Evolutionary conservation across 768 basidiomycete genomes (phyloP), one percentile per base, ranked within the genome.

Genomic region (Chlorophyllum brunneum): DNA sequence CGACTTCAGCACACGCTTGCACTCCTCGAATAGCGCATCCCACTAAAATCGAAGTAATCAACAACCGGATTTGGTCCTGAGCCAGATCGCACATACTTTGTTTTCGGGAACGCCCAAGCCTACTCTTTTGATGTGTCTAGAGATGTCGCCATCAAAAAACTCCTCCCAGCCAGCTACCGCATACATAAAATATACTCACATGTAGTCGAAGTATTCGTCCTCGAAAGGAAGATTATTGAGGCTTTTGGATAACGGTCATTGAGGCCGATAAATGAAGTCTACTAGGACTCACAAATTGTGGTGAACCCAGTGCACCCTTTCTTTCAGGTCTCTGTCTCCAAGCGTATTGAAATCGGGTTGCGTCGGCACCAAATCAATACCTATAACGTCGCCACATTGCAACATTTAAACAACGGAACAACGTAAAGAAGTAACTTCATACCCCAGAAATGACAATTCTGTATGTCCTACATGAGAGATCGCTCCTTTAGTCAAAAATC

Each of bases 31-130:
- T 24, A 90, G 64, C 0, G 61, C 48, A 58, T 86, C 84, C 87
- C 86, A 90, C 83, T 85, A 48, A 33, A 40, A 29, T 18, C 13
- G 38, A n/a, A 5, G 4, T 52, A 18, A 36, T 18, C 31, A 22
- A 33, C 15, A 34, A 7, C 30, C 24, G 33, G 24, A 37, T 36
- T 44, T 27, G 18, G 20, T 24, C 18, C 41, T 9, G 4, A 38
- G 22, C 15, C 22, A 10, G 34, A 16, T 5, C 3, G 10, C 4
- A 61, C 69, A 24, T 41, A 86, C 85, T 71, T 83, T 85, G 63
- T 88, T 76, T 60, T 89, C 86, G 11, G 88, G 88, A 36, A 90
- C 83, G 33, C 86, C 87, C 20, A 84, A 74, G 1, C 85, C 82
- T 40, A 90, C 80, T 5, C 86, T 77, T 59, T 85, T 85, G 57